Evolutionary conservation across 2,329 filamentous ascomycete genomes (phyloP).

Genomic region (Neocatenulostroma microsporum): DNA sequence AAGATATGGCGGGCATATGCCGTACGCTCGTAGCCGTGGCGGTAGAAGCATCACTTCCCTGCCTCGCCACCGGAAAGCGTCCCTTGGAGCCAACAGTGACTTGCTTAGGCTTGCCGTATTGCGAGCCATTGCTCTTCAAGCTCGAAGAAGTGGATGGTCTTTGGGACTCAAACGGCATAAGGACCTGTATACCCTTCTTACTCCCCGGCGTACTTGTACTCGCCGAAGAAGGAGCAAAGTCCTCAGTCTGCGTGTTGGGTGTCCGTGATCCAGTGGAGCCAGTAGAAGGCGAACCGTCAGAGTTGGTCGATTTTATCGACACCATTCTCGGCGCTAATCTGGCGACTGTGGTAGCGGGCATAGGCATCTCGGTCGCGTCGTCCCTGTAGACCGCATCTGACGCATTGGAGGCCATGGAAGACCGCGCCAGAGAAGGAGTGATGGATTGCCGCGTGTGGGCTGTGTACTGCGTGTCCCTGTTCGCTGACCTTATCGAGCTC

Average conservation of each 20-base stretch:
- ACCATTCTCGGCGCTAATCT: slow-evolving; percentile 86
- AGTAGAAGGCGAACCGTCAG: slow-evolving; percentile 6
- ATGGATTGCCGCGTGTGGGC: slow-evolving; percentile 42
- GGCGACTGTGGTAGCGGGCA: slow-evolving; percentile 77
- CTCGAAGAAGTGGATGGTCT: slow-evolving; percentile 23
- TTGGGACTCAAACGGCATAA: slow-evolving; percentile 31
- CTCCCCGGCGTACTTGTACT: slow-evolving; percentile 6
- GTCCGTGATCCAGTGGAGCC: too few species aligned
- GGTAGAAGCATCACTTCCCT: slow-evolving; percentile 18
- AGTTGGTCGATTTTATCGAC: slow-evolving; percentile 59
- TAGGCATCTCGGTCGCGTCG: slow-evolving; percentile 70
- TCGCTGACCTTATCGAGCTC: slow-evolving; percentile 41
- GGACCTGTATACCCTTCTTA: slow-evolving; percentile 23
- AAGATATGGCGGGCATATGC: slow-evolving; percentile 23
- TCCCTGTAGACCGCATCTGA: slow-evolving; percentile 94
- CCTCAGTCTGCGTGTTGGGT: neutral
- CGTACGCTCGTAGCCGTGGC: slow-evolving; percentile 10
- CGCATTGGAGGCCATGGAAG: slow-evolving; percentile 71
- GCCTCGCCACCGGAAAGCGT: slow-evolving; percentile 24
- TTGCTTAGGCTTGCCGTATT: slow-evolving; percentile 37
- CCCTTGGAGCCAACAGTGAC: slow-evolving; percentile 35
- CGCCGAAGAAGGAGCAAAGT: too few species aligned
- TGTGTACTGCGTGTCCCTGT: slow-evolving; percentile 31
- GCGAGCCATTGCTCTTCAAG: too few species aligned
- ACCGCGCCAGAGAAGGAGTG: slow-evolving; percentile 42